Evolutionary conservation across 2,329 filamentous ascomycete species (phyloP).

Genomic region (Xylaria sp.): DNA sequence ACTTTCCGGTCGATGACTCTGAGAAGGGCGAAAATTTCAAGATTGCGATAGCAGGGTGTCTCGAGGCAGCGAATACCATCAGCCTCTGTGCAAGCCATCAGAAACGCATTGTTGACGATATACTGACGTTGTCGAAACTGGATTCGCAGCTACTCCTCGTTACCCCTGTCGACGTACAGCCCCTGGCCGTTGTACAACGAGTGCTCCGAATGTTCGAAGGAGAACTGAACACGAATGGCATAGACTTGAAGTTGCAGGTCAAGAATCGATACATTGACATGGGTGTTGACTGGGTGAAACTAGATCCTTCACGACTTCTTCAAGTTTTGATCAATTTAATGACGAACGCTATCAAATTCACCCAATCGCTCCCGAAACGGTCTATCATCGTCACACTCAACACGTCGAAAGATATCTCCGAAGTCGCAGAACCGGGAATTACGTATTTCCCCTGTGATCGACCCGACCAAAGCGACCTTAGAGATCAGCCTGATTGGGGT

Average conservation of each 20-base stretch:
- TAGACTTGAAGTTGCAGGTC: slow-evolving; percentile 63
- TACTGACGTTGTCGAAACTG: slow-evolving; percentile 62
- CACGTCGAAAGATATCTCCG: slow-evolving; percentile 51
- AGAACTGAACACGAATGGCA: slow-evolving; percentile 66
- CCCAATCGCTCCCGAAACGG: slow-evolving; percentile 53
- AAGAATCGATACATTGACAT: slow-evolving; percentile 62
- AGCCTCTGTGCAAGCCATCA: slow-evolving; percentile 74
- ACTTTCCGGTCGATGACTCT: slow-evolving; percentile 32
- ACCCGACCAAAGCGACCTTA: slow-evolving; percentile 40
- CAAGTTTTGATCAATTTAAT: slow-evolving; percentile 75
- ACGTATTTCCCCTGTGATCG: slow-evolving; percentile 45
- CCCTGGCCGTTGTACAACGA: slow-evolving; percentile 60
- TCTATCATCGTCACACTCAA: slow-evolving; percentile 60
- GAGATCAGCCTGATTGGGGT: slow-evolving; percentile 62
- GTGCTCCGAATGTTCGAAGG: slow-evolving; percentile 76
- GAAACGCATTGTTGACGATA: slow-evolving; percentile 65
- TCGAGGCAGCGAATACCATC: slow-evolving; percentile 78
- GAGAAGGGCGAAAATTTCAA: slow-evolving; percentile 42
- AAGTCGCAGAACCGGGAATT: slow-evolving; percentile 37
- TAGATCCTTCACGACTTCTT: slow-evolving; percentile 69
- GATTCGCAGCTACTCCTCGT: slow-evolving; percentile 67
- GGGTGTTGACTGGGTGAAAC: slow-evolving; percentile 63
- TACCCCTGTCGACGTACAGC: slow-evolving; percentile 64
- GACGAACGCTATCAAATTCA: slow-evolving; percentile 62
- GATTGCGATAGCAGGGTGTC: slow-evolving; percentile 44